Evolutionary conservation across 1,284 basidiomycete genomes (phyloP).

Genomic region (Sanghuangporus baumii): DNA sequence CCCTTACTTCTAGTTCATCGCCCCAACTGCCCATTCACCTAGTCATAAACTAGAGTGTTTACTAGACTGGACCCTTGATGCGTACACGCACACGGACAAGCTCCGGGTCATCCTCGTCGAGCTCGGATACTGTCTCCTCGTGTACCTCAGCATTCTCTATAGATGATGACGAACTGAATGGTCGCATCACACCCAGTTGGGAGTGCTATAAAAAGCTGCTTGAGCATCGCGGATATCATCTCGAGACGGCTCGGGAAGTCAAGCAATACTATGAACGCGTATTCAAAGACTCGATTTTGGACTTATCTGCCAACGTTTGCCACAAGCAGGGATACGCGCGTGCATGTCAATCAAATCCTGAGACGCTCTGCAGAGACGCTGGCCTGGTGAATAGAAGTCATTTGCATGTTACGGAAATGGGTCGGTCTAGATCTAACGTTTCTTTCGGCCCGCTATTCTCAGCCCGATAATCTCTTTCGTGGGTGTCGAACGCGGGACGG

Average conservation of each 20-base stretch:
- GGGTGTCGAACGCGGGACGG: conserved; percentile 48
- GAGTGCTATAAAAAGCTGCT: conserved; percentile 45
- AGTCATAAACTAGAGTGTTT: not conserved
- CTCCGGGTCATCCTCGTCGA: conserved; percentile 8
- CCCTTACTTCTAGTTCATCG: not conserved
- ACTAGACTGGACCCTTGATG: not conserved
- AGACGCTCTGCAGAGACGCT: conserved; percentile 59
- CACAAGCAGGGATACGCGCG: conserved; percentile 31
- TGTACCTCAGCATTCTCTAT: conserved; percentile 16
- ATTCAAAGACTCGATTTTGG: conserved; percentile 19
- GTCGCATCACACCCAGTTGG: conserved; percentile 57
- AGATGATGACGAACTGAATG: conserved; percentile 55
- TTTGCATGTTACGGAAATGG: not conserved
- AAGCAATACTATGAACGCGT: conserved; percentile 44
- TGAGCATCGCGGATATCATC: conserved; percentile 46
- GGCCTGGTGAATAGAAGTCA: conserved; percentile 47
- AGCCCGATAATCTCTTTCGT: conserved; percentile 70
- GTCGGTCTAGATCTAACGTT: not conserved
- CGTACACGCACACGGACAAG: conserved; percentile 5
- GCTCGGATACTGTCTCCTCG: not conserved
- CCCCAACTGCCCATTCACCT: not conserved
- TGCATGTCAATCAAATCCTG: conserved; percentile 27
- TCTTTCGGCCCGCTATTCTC: not conserved
- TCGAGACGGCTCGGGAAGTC: conserved; percentile 64
- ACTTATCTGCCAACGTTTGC: conserved; percentile 23